A percentile compares a stretch with the other conserved stretches of the same genome.
Evolutionary conservation across 257 asterid genomes (phyloP).

Genomic region (Voacanga thouarsii): DNA sequence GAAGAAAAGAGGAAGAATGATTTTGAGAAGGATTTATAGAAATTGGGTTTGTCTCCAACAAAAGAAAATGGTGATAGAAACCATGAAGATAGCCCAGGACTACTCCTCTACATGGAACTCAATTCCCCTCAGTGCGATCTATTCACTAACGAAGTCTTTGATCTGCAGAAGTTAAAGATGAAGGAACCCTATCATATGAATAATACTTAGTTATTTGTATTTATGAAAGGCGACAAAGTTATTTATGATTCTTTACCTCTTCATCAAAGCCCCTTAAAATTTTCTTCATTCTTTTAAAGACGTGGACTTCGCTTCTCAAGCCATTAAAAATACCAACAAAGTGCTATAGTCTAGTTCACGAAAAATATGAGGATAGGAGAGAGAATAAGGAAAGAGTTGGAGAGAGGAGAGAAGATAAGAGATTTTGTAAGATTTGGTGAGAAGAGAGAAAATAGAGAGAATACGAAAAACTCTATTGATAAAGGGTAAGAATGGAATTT

Average conservation of each 20-base stretch:
- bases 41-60: no score
- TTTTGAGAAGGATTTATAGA: no score
- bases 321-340: constrained; percentile 99
- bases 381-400: no score
- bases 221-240: not conserved
- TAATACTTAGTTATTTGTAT: not conserved
- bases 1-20: no score
- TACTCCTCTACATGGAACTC: constrained; percentile 82
- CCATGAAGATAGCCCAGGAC: constrained; percentile 52
- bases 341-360: constrained; percentile 9
- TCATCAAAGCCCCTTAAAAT: constrained; percentile 93
- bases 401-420: no score
- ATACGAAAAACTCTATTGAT: no score
- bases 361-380: no score
- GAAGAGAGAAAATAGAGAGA: no score
- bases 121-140: constrained; percentile 81
- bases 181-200: constrained; percentile 15
- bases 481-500: no score
- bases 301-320: constrained; percentile 76
- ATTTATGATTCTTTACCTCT: constrained; percentile 48
- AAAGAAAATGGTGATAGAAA: no score
- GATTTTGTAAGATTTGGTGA: not conserved
- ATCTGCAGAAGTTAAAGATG: constrained; percentile 52
- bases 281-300: constrained; percentile 85
- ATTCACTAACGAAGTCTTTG: constrained; percentile 87